Evolutionary conservation across 169 alveolate genomes (phyloP).

Genomic region (Plasmodium knowlesi): DNA sequence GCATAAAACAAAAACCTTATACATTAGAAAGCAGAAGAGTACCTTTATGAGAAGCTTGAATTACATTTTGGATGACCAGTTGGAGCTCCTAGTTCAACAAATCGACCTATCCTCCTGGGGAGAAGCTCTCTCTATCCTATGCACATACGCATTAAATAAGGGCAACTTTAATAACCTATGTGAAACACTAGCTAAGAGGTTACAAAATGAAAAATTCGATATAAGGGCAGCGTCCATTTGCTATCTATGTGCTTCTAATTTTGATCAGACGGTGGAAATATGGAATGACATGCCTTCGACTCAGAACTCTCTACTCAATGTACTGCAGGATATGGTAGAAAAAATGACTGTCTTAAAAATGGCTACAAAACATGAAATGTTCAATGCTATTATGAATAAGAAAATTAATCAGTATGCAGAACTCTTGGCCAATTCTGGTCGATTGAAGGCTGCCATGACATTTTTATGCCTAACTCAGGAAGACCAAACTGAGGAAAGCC

Average conservation of each 20-base stretch:
- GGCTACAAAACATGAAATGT: constrained; percentile 76
- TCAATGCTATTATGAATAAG: constrained; percentile 75
- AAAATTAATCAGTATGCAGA: constrained; percentile 83
- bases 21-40: constrained; percentile 70
- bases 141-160: constrained; percentile 75
- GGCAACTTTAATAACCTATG: constrained; percentile 75
- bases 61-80: constrained; percentile 78
- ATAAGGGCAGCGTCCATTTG: constrained; percentile 86
- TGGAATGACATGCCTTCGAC: constrained; percentile 86
- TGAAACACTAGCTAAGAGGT: constrained; percentile 78
- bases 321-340: constrained; percentile 79
- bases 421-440: constrained; percentile 81
- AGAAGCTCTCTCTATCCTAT: constrained; percentile 79
- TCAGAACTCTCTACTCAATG: constrained; percentile 73
- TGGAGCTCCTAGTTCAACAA: constrained; percentile 72
- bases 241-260: constrained; percentile 86
- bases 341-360: constrained; percentile 80
- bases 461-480: constrained; percentile 77
- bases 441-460: constrained; percentile 82
- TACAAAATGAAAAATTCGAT: constrained; percentile 76
- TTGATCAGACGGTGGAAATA: constrained; percentile 80
- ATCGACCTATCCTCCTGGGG: constrained; percentile 80
- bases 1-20: constrained; percentile 75
- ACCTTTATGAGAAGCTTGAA: constrained; percentile 77
- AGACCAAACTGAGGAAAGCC: constrained; percentile 75